A percentile compares a stretch with the other conserved stretches of the same genome.
These are phyloP conservation scores for Aspergillus sp. DNA, from an alignment of 2,329 filamentous ascomycete genomes.

Conservation along the genomic window DNA sequence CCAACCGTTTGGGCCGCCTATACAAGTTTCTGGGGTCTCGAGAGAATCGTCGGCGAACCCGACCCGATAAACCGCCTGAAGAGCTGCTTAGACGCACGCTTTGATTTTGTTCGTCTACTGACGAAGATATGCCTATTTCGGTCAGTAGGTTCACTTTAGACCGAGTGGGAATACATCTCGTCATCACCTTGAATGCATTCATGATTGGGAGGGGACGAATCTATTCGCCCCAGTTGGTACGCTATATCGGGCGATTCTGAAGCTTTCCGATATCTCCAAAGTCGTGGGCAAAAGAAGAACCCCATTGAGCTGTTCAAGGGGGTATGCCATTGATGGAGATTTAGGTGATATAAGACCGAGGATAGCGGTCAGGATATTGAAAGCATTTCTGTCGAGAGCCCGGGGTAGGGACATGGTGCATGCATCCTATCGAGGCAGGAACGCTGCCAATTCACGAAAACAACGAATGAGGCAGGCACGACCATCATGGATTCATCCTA, in stretches of 20 bases:
- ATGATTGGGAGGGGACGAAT: neutral
- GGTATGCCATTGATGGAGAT: neutral
- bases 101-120: conserved; percentile 7
- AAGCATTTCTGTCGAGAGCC: neutral
- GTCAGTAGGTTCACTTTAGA: neutral
- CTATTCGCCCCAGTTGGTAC: conserved; percentile 12
- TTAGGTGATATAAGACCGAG: neutral
- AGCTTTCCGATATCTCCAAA: conserved; percentile 19
- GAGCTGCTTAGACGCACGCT: conserved; percentile 13
- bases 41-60: conserved; percentile 34
- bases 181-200: conserved; percentile 15
- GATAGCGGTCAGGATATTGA: neutral
- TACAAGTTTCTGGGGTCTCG: conserved; percentile 26
- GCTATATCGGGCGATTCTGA: conserved; percentile 15
- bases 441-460: neutral
- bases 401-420: neutral
- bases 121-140: conserved; percentile 8
- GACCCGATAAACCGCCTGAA: conserved; percentile 26
- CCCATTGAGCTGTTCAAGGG: conserved; percentile 17
- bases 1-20: conserved; percentile 10
- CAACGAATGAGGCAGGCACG: neutral
- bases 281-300: conserved; percentile 26
- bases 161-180: neutral
- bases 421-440: neutral
- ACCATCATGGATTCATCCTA: neutral